Conservation (phyloP, 1,139 yeast species). For the Geotrichum restrictum region DNA sequence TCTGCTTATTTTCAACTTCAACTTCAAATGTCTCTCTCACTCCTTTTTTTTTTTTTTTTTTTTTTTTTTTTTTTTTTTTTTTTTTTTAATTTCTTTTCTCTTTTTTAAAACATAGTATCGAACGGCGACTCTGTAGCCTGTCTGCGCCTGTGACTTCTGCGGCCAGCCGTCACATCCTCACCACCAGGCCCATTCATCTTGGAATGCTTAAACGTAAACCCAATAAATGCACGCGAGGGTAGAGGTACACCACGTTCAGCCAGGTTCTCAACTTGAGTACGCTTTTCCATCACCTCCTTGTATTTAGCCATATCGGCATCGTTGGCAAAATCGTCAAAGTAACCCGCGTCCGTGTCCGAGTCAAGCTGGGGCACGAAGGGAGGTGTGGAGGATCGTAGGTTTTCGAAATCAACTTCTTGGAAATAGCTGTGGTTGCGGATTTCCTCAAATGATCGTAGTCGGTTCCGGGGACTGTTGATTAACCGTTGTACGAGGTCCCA, state of each 20-base stretch:
- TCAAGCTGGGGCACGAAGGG: constrained; percentile 97
- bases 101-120: constrained; percentile 19
- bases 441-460: constrained; percentile 76
- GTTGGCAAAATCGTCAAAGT: constrained; percentile 94
- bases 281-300: constrained; percentile 91
- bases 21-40: too few species aligned
- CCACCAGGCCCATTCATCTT: constrained; percentile 25
- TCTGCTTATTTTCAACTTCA: too few species aligned
- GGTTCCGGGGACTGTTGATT: constrained; percentile 71
- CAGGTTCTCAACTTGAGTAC: constrained; percentile 75
- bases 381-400: constrained; percentile 61
- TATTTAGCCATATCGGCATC: constrained; percentile 97
- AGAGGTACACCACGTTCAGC: constrained; percentile 60
- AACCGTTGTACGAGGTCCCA: constrained; percentile 79
- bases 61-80: too few species aligned
- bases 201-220: constrained; percentile 88
- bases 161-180: constrained; percentile 6
- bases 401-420: constrained; percentile 74
- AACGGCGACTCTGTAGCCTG: constrained; percentile 18
- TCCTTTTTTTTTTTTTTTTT: too few species aligned
- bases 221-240: constrained; percentile 73
- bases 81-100: too few species aligned
- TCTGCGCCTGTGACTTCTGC: constrained; percentile 15
- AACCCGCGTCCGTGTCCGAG: constrained; percentile 96
- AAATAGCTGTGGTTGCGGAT: constrained; percentile 78